These are phyloP conservation scores for Jasminum sambac DNA, from an alignment of 257 asterid species.

Conservation along the genomic window DNA sequence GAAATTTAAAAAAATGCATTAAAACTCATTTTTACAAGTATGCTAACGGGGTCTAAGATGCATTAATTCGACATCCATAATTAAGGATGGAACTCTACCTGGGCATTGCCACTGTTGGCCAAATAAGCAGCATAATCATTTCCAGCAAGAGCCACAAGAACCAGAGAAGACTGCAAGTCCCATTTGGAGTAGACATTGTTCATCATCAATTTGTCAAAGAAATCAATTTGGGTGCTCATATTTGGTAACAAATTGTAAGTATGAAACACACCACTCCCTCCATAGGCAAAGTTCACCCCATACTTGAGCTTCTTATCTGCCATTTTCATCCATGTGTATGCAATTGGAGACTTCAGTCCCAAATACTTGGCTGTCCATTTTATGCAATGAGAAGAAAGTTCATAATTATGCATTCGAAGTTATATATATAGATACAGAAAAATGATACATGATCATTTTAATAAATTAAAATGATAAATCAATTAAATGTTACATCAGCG, in stretches of 20 bases:
- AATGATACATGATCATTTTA: too few relatives aligned
- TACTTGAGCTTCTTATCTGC: conserved; percentile 38
- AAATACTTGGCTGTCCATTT: conserved; percentile 60
- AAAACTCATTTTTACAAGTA: too few relatives aligned
- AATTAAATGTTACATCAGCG: too few relatives aligned
- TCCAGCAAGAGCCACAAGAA: conserved; percentile 61
- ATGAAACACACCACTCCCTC: conserved; percentile 91
- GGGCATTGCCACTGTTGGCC: conserved; percentile 47
- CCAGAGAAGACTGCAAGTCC: conserved; percentile 54
- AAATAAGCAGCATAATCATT: conserved; percentile 61
- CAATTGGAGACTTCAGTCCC: conserved; percentile 67
- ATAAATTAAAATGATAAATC: too few relatives aligned
- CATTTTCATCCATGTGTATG: conserved; percentile 61
- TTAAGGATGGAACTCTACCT: conserved; percentile 37
- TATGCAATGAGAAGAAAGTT: not conserved
- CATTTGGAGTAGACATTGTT: conserved; percentile 35
- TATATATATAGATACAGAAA: too few relatives aligned
- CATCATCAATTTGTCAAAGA: not conserved
- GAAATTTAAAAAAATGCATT: too few relatives aligned
- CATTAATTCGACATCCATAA: not conserved
- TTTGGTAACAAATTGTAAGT: conserved; percentile 53
- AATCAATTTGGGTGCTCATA: conserved; percentile 27
- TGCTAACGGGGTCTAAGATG: too few relatives aligned
- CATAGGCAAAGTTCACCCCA: conserved; percentile 86
- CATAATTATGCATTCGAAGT: not conserved